Evolutionary conservation across 805 yeast species (phyloP).

Genomic region (Metschnikowia cubensis): DNA sequence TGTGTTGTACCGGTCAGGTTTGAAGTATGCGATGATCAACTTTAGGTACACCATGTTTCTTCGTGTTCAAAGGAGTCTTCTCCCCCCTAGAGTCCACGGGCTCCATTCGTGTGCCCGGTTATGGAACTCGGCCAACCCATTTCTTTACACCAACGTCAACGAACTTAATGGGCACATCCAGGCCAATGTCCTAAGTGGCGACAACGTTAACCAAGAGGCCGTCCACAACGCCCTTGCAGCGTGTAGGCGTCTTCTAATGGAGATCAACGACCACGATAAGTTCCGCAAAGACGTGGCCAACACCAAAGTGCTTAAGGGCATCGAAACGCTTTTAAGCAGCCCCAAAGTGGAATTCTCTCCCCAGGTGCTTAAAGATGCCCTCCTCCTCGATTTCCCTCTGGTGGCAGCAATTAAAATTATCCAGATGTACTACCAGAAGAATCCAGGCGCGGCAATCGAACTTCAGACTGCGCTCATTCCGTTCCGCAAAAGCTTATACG

Average conservation of each 20-base stretch:
- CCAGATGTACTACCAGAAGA: slow-evolving; percentile 21
- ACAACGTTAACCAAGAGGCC: slow-evolving; percentile 2
- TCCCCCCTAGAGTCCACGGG: background rate
- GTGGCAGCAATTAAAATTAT: slow-evolving; percentile 26
- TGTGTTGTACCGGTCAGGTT: background rate
- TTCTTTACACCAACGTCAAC: slow-evolving; percentile 11
- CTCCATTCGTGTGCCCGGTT: background rate
- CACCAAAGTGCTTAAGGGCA: slow-evolving; percentile 18
- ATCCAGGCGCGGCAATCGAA: slow-evolving; percentile 29
- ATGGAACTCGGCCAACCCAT: slow-evolving; percentile 3
- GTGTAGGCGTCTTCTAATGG: slow-evolving; percentile 20
- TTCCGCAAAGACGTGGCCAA: slow-evolving; percentile 22
- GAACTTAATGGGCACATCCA: slow-evolving; percentile 13
- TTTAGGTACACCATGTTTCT: background rate
- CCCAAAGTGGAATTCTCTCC: slow-evolving; percentile 21
- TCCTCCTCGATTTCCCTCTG: slow-evolving; percentile 33
- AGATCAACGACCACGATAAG: slow-evolving; percentile 20
- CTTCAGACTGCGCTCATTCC: slow-evolving; percentile 54
- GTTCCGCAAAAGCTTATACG: slow-evolving; percentile 53
- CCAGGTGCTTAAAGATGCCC: slow-evolving; percentile 24
- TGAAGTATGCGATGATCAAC: no score
- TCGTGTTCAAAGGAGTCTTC: background rate
- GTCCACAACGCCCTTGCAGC: slow-evolving; percentile 22
- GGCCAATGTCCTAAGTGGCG: slow-evolving; percentile 1
- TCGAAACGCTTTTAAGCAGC: slow-evolving; percentile 20